Evolutionary conservation across 2,329 filamentous ascomycete genomes (phyloP), one percentile per base, ranked within the genome.

Genomic region (Aspergillus japonicus): DNA sequence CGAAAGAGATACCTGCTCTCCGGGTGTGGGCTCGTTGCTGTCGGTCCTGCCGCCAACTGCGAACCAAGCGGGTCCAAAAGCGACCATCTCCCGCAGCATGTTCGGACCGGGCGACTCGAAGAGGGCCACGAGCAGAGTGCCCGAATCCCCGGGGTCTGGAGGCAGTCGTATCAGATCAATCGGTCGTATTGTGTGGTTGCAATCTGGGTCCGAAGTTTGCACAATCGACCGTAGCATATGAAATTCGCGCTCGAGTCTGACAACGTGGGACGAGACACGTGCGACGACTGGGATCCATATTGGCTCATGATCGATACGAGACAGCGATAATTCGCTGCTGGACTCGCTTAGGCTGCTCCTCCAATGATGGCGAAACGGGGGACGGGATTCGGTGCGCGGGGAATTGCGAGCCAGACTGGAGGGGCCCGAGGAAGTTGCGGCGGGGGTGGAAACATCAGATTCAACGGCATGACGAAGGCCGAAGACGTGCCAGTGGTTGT

Each of bases 161-260:
- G 87, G 83, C 6, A 97, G 78, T 29, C 89, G 85, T 58, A 94
- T 81, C 47, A 96, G 83, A 64, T 96, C 91, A 57, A 98, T 80
- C 1, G 92, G 92, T 60, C 87, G 88, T 44, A 91, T 85, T 61
- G 95, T 93, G 72, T 96, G 91, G 58, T 86, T 82, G 62, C 87
- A 89, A 23, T 88, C 80, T 0, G 89, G 88, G 71, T 96, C 91
- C 26, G 87, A 87, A 14, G 87, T 87, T 57, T 85, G 81, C 44
- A 88, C 86, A 52, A 96, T 81, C 61, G 82, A 86, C 75, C 89
- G 91, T 70, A 88, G 86, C 66, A 95, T 90, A 68, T 96, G 90
- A 70, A 90, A 97, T 59, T 94, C 89, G 62, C 93, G 84, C 79
- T 98, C 93, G 67, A 97, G 86, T 7, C 93, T 87, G 55, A 96